Percentiles rank a stretch among this genome's conserved stretches.
Evolutionary conservation across 495 filamentous ascomycete genomes (phyloP).

Genomic region (Penicillium taxi): DNA sequence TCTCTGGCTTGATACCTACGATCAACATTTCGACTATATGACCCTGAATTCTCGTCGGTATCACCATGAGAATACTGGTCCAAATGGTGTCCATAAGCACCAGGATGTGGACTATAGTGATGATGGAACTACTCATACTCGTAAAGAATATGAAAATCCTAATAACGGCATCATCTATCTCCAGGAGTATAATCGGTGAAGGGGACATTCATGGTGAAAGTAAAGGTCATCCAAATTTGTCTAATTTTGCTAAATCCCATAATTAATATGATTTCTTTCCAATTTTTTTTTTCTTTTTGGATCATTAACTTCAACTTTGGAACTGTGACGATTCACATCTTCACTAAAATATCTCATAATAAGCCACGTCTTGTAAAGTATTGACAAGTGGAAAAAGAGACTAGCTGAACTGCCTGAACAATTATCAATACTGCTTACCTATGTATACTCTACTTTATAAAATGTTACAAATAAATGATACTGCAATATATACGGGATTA

Average conservation of each 20-base stretch:
- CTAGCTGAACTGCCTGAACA: too few relatives aligned
- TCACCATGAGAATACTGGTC: conserved; percentile 30
- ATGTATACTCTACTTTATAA: too few relatives aligned
- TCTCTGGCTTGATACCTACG: too few relatives aligned
- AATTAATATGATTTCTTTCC: not conserved
- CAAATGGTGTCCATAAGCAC: conserved; percentile 24
- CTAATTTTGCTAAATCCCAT: not conserved
- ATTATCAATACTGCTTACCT: too few relatives aligned
- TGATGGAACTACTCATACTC: conserved; percentile 28
- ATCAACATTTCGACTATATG: conserved; percentile 33
- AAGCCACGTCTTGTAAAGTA: too few relatives aligned
- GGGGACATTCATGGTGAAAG: not conserved
- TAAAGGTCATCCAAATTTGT: not conserved
- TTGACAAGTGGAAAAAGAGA: too few relatives aligned
- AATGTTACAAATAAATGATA: not conserved
- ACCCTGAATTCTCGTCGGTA: conserved; percentile 24
- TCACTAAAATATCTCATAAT: too few relatives aligned
- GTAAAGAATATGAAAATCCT: conserved; percentile 34
- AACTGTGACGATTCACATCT: too few relatives aligned
- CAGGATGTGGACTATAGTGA: conserved; percentile 29
- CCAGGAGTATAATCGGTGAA: conserved; percentile 24
- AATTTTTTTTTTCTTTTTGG: too few relatives aligned
- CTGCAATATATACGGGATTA: not conserved
- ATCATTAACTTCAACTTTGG: too few relatives aligned
- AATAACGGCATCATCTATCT: conserved; percentile 32